Conservation (phyloP, 805 yeast genomes). For the Yarrowia deformans region DNA sequence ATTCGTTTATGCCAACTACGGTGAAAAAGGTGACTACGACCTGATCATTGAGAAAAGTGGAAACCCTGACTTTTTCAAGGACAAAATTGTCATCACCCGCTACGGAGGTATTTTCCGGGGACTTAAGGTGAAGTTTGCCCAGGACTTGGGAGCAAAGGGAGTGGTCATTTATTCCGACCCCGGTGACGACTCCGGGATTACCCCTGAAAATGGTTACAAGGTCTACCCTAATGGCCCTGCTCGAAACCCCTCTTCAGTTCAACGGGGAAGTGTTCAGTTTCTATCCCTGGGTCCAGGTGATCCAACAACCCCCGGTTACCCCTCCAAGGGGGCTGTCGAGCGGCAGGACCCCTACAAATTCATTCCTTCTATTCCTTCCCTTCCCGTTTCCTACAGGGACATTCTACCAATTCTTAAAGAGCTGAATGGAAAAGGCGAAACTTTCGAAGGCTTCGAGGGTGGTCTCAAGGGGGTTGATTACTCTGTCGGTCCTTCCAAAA, state of each 20-base stretch:
- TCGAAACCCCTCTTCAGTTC: conserved; percentile 75
- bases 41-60: conserved; percentile 57
- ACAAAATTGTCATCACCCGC: conserved; percentile 69
- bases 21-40: conserved; percentile 66
- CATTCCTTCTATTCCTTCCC: conserved; percentile 71
- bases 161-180: conserved; percentile 76
- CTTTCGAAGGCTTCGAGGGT: conserved; percentile 63
- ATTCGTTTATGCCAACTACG: conserved; percentile 73
- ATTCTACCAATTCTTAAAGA: conserved; percentile 66
- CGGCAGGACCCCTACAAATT: conserved; percentile 58
- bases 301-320: conserved; percentile 77
- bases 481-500: conserved; percentile 59
- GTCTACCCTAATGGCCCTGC: conserved; percentile 81
- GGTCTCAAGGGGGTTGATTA: conserved; percentile 57
- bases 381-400: conserved; percentile 71
- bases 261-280: conserved; percentile 76
- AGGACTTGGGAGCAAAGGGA: conserved; percentile 71
- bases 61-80: conserved; percentile 52
- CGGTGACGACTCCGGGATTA: conserved; percentile 59
- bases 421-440: conserved; percentile 61
- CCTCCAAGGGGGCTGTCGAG: conserved; percentile 60
- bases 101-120: conserved; percentile 76
- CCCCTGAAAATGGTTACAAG: conserved; percentile 63
- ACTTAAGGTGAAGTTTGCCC: conserved; percentile 76
- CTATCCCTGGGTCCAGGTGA: conserved; percentile 72